Conservation (phyloP, 192 early-diverging fungal genomes). For the Podila epigama region DNA sequence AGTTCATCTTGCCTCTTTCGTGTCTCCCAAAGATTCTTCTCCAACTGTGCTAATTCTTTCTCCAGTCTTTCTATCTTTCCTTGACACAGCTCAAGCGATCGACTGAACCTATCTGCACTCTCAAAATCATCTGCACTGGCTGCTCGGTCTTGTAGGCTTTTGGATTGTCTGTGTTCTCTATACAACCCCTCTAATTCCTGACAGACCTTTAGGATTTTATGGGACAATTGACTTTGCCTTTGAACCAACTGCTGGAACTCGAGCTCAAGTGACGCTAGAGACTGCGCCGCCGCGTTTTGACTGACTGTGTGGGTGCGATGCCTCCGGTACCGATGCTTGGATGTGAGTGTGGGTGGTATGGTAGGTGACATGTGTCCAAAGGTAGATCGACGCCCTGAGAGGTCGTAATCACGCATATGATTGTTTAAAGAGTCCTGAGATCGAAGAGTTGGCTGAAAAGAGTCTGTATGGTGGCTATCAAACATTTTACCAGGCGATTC, state of each 20-base stretch:
- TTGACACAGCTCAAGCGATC: conserved; percentile 3
- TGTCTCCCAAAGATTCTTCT: conserved; percentile 20
- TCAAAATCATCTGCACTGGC: conserved; percentile 21
- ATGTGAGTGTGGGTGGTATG: not conserved
- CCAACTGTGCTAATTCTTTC: conserved; percentile 7
- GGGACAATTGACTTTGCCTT: conserved; percentile 23
- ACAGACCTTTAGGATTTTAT: conserved; percentile 15
- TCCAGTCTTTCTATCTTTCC: conserved; percentile 26
- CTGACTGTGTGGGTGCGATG: not conserved
- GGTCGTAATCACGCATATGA: not conserved
- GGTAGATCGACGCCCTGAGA: conserved; percentile 1
- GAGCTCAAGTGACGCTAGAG: conserved; percentile 11
- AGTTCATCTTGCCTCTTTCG: conserved; percentile 40
- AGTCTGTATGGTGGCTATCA: not conserved
- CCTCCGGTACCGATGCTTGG: not conserved
- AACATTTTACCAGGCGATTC: not conserved
- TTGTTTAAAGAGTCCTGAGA: not conserved
- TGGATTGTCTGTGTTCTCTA: conserved; percentile 16
- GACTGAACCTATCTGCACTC: conserved; percentile 15
- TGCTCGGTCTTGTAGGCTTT: conserved; percentile 21
- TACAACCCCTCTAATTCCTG: conserved; percentile 26
- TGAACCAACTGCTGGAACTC: conserved; percentile 30
- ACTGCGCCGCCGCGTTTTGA: conserved; percentile 11
- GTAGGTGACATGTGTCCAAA: not conserved
- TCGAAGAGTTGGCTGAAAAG: not conserved